Base-by-base conservation (phyloP, 1,284 basidiomycete genomes). In the Puccinia polysora region DNA sequence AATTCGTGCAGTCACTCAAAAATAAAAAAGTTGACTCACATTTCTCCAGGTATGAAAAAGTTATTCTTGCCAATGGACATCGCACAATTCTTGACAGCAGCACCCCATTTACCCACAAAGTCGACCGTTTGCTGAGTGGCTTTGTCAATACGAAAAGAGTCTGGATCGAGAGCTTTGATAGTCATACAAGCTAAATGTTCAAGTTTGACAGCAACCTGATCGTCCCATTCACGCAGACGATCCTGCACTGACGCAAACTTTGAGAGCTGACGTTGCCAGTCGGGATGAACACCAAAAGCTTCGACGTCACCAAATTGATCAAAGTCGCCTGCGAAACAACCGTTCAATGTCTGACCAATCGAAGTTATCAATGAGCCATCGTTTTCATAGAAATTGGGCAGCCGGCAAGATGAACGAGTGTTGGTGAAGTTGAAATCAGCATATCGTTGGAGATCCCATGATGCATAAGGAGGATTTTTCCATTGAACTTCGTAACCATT, bases 241-340 rank as follows among this genome's bases (percentile, higher is more conserved):
- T 95, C 91, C 78, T 95, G 91, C 4, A 94, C 91, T 70, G 90
- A 92, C 47, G 91, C 90, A 80, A 94, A 94, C 80, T 95, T 95
- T 76, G 90, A 86, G 32, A 95, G 82, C 80, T 95, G 89, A 85
- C 91, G 91, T 78, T 94, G 85, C 89, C 81, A 82, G 77, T 82
- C 81, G 49, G 81, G 81, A 78, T 73, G 90, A 43, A 94, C 90
- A 87, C 91, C 91, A 79, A 95, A 95, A 74, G 91, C 91, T 80
- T 94, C 91, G 85, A 91, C 89, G 81, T 95, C 91, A 75, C 91
- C 91, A 76, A 89, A 95, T 75, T 93, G 90, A 80, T 95, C 91
- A 77, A 94, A 93, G 75, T 92, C 89, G 32, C 88, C 90, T 32
- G 82, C 80, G 75, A 86, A 83, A 79, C 91, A 95, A 28, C 91